These are phyloP conservation scores for Fraxinus pennsylvanica DNA, from an alignment of 257 asterid species.

Conservation along the genomic window DNA sequence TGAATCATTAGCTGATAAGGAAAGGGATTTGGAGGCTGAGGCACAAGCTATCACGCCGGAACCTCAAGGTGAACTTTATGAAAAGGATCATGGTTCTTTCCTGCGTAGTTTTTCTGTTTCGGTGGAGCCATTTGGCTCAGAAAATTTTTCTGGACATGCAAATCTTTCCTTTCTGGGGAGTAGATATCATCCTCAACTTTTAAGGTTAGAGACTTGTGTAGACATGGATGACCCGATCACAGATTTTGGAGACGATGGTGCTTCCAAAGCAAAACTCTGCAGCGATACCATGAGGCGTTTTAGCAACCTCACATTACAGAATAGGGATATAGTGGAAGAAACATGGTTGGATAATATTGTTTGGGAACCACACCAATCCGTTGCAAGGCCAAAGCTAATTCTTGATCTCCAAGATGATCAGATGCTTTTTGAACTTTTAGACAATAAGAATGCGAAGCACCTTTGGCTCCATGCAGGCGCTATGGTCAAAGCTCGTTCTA, in stretches of 20 bases:
- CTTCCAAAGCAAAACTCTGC: slow-evolving; percentile 41
- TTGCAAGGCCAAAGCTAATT: slow-evolving; percentile 75
- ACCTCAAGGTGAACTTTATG: slow-evolving; percentile 41
- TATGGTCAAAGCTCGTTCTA: slow-evolving; percentile 71
- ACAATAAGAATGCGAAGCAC: slow-evolving; percentile 57
- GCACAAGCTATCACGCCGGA: slow-evolving; percentile 34
- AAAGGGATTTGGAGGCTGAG: slow-evolving; percentile 39
- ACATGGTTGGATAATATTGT: slow-evolving; percentile 83
- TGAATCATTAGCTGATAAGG: slow-evolving; percentile 53
- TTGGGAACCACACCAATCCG: slow-evolving; percentile 76
- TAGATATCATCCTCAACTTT: slow-evolving; percentile 77
- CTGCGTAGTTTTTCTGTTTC: slow-evolving; percentile 39
- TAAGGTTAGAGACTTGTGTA: slow-evolving; percentile 69
- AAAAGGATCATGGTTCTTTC: slow-evolving; percentile 41
- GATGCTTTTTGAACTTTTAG: slow-evolving; percentile 93
- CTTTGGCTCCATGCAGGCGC: slow-evolving; percentile 92
- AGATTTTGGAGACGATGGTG: slow-evolving; percentile 45
- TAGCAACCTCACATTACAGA: slow-evolving; percentile 68
- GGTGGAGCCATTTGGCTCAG: slow-evolving; percentile 72
- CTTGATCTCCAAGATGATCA: slow-evolving; percentile 94
- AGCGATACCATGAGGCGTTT: slow-evolving; percentile 64
- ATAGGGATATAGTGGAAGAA: slow-evolving; percentile 75
- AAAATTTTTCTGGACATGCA: slow-evolving; percentile 29
- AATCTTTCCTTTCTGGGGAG: slow-evolving; percentile 31
- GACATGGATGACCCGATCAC: slow-evolving; percentile 39